These are phyloP conservation scores for Nectriaceae sp. DNA, from an alignment of 2,329 filamentous ascomycete genomes.

Conservation along the genomic window DNA sequence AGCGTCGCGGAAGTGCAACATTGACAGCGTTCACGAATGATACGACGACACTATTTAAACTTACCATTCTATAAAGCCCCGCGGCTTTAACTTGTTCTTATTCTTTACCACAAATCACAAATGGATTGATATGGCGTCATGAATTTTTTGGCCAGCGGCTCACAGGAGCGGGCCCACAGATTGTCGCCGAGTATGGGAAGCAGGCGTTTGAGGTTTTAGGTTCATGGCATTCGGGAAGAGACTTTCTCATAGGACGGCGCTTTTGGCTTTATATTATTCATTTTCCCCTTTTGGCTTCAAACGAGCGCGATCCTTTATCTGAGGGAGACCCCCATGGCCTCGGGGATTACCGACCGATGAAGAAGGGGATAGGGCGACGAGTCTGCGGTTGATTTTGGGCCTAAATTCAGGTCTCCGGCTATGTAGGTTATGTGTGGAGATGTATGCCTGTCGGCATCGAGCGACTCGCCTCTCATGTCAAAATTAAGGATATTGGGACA, in stretches of 20 bases:
- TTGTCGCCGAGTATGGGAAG: slow-evolving; percentile 25
- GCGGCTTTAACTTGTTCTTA: slow-evolving; percentile 19
- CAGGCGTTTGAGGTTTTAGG: slow-evolving; percentile 23
- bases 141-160: slow-evolving; percentile 23
- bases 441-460: slow-evolving; percentile 1
- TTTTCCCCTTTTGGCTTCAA: slow-evolving; percentile 2
- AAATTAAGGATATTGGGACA: slow-evolving; percentile 2
- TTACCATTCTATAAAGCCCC: slow-evolving; percentile 23
- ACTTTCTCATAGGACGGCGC: slow-evolving; percentile 29
- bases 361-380: background rate
- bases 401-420: background rate
- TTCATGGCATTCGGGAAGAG: slow-evolving; percentile 14
- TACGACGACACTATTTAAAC: slow-evolving; percentile 15
- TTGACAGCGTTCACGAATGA: slow-evolving; percentile 15
- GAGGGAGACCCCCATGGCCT: background rate
- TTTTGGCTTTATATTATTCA: slow-evolving; percentile 17
- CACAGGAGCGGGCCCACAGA: slow-evolving; percentile 28
- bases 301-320: background rate
- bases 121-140: slow-evolving; percentile 23
- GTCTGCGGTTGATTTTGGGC: background rate
- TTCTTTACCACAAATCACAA: slow-evolving; percentile 11
- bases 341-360: background rate
- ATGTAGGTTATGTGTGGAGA: slow-evolving; percentile 5
- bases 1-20: slow-evolving; percentile 4
- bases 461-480: slow-evolving; percentile 5